Conservation (phyloP, 2,329 filamentous ascomycete species). For the Fonsecaea multimorphosa region DNA sequence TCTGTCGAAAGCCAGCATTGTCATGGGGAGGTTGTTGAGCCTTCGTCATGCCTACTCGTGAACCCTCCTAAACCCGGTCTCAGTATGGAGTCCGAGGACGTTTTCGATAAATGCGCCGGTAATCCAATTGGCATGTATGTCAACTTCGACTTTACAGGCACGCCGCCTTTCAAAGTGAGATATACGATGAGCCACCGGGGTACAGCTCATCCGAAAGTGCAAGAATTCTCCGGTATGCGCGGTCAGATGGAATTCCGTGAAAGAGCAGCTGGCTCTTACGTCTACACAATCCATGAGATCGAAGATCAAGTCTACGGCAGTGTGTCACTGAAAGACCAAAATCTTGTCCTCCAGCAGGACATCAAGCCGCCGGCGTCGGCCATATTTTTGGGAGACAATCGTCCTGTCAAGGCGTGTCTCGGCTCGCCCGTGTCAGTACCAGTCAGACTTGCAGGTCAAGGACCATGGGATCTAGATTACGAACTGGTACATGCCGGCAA, state of each 20-base stretch:
- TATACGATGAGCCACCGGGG: slow-evolving; percentile 74
- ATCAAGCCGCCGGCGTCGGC: slow-evolving; percentile 93
- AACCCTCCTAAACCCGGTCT: slow-evolving; percentile 89
- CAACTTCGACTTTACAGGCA: slow-evolving; percentile 87
- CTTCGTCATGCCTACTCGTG: slow-evolving; percentile 87
- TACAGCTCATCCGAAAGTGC: slow-evolving; percentile 57
- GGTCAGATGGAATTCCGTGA: slow-evolving; percentile 86
- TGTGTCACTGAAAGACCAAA: slow-evolving; percentile 65
- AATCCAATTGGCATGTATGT: slow-evolving; percentile 90
- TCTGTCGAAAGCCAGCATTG: slow-evolving; percentile 82
- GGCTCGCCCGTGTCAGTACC: slow-evolving; percentile 79
- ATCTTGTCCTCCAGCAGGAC: slow-evolving; percentile 77
- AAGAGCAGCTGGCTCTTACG: slow-evolving; percentile 79
- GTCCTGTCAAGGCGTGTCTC: slow-evolving; percentile 73
- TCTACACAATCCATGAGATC: slow-evolving; percentile 81
- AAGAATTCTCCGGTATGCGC: slow-evolving; percentile 72
- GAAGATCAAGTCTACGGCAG: slow-evolving; percentile 80
- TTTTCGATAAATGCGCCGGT: slow-evolving; percentile 93
- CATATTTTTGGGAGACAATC: slow-evolving; percentile 64
- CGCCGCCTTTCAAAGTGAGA: slow-evolving; percentile 83
- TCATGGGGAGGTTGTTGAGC: slow-evolving; percentile 86
- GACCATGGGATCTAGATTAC: slow-evolving; percentile 88
- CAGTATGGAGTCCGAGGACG: slow-evolving; percentile 74
- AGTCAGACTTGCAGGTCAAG: slow-evolving; percentile 77
- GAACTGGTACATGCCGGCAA: slow-evolving; percentile 90